Conservation (phyloP, 805 yeast species). For the Scheffersomyces stipitis region DNA sequence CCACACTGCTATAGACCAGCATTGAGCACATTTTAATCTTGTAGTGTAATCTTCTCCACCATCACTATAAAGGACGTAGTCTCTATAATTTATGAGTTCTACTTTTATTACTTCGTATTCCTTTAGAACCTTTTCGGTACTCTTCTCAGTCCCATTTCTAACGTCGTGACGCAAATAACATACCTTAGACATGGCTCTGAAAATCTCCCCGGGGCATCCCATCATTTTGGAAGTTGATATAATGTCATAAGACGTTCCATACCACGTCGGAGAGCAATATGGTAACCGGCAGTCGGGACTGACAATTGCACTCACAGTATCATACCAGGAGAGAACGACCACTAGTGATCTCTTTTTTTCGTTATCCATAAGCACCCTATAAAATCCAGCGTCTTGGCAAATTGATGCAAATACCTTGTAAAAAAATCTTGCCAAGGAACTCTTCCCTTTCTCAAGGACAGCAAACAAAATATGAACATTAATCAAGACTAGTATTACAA, state of each 20-base stretch:
- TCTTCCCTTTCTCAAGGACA: slow-evolving; percentile 53
- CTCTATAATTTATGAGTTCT: slow-evolving; percentile 45
- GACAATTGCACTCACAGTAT: slow-evolving; percentile 54
- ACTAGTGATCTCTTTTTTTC: slow-evolving; percentile 51
- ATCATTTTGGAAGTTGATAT: slow-evolving; percentile 53
- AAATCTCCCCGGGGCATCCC: slow-evolving; percentile 63
- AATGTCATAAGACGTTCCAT: slow-evolving; percentile 41
- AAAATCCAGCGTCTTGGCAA: slow-evolving; percentile 44
- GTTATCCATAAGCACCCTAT: slow-evolving; percentile 39
- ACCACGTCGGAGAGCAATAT: slow-evolving; percentile 52
- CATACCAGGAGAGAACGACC: slow-evolving; percentile 60
- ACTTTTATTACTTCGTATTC: slow-evolving; percentile 33
- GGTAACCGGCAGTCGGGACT: slow-evolving; percentile 60
- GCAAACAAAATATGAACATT: slow-evolving; percentile 57
- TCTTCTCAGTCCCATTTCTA: slow-evolving; percentile 6
- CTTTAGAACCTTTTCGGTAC: slow-evolving; percentile 13
- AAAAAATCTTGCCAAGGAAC: slow-evolving; percentile 50
- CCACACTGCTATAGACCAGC: slow-evolving; percentile 50
- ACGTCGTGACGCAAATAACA: slow-evolving; percentile 37
- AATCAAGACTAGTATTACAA: slow-evolving; percentile 49
- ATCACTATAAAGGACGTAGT: slow-evolving; percentile 34
- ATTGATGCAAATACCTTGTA: slow-evolving; percentile 51
- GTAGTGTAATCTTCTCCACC: slow-evolving; percentile 32
- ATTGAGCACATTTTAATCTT: slow-evolving; percentile 52
- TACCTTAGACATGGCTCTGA: slow-evolving; percentile 44